These are phyloP conservation scores for Hansenula lynferdii DNA, from an alignment of 1,139 yeast species.

Conservation along the genomic window DNA sequence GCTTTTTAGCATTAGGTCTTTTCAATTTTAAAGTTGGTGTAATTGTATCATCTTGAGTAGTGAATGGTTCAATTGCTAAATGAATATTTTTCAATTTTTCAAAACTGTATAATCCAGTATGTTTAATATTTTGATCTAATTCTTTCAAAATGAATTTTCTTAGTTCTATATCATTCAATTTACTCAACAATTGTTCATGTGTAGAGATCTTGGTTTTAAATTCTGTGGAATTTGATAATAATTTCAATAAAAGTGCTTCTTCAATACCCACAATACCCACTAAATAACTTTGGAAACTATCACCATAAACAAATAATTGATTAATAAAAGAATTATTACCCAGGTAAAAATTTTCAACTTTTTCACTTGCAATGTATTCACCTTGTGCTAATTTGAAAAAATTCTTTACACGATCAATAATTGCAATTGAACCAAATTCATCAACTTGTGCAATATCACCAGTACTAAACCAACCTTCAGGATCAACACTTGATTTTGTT, in stretches of 20 bases:
- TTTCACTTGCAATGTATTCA: conserved; percentile 55
- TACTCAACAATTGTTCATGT: conserved; percentile 22
- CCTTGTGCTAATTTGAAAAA: conserved; percentile 55
- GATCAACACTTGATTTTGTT: conserved; percentile 32
- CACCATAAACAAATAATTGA: conserved; percentile 44
- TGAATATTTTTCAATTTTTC: conserved; percentile 45
- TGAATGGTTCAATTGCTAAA: conserved; percentile 47
- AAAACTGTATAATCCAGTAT: conserved; percentile 33
- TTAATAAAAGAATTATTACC: conserved; percentile 34
- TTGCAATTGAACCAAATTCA: conserved; percentile 34
- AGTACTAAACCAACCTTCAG: conserved; percentile 55
- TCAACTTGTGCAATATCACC: conserved; percentile 49
- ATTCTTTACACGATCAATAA: conserved; percentile 51
- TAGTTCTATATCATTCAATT: conserved; percentile 26
- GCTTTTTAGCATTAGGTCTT: conserved; percentile 43
- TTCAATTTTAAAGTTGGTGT: conserved; percentile 55
- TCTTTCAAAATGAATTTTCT: conserved; percentile 26
- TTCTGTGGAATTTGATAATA: conserved; percentile 10
- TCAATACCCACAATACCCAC: conserved; percentile 44
- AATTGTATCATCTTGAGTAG: conserved; percentile 42
- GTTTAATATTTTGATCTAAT: conserved; percentile 26
- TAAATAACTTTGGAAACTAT: conserved; percentile 37
- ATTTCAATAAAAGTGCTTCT: conserved; percentile 14
- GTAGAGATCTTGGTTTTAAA: conserved; percentile 18
- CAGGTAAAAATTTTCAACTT: conserved; percentile 44